Percentiles rank a stretch among this genome's conserved stretches.
phyloP scores from a whole-genome alignment of 306 rosid species.

The Vigna unguiculata region DNA sequence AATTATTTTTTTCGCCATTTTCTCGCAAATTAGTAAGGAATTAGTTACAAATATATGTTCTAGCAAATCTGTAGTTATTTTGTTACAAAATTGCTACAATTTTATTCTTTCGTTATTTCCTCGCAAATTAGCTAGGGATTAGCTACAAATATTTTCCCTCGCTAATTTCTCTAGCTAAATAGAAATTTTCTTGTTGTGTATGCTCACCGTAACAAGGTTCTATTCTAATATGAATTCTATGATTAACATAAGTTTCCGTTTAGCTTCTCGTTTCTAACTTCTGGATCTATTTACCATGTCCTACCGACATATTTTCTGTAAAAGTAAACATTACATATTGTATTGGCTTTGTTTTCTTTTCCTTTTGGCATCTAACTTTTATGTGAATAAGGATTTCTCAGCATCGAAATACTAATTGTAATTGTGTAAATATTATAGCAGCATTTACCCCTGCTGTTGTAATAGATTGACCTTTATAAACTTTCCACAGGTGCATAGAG shows the following conservation, averaged over 20 bases:
- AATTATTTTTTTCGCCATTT: no score
- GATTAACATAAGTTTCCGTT: neutral
- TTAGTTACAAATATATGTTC: no score
- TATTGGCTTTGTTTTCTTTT: constrained; percentile 3
- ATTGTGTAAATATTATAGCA: constrained; percentile 19
- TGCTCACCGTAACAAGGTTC: constrained; percentile 97
- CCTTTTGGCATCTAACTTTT: constrained; percentile 4
- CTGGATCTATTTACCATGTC: constrained; percentile 3
- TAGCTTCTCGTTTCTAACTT: neutral
- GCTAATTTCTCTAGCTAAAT: no score
- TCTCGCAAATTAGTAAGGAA: no score
- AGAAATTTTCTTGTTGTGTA: no score
- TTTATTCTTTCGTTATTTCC: no score
- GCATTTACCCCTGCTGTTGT: constrained; percentile 11
- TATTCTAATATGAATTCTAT: neutral
- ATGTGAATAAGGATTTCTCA: constrained; percentile 9
- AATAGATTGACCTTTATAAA: constrained; percentile 28
- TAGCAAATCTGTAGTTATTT: no score
- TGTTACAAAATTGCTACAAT: no score
- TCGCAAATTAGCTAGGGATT: no score
- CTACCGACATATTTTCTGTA: neutral
- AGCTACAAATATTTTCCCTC: no score
- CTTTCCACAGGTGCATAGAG: constrained; percentile 87
- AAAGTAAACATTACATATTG: neutral
- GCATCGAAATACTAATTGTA: neutral